Conservation (phyloP, 2,329 filamentous ascomycete genomes). For the Bipolaris gigantea region DNA sequence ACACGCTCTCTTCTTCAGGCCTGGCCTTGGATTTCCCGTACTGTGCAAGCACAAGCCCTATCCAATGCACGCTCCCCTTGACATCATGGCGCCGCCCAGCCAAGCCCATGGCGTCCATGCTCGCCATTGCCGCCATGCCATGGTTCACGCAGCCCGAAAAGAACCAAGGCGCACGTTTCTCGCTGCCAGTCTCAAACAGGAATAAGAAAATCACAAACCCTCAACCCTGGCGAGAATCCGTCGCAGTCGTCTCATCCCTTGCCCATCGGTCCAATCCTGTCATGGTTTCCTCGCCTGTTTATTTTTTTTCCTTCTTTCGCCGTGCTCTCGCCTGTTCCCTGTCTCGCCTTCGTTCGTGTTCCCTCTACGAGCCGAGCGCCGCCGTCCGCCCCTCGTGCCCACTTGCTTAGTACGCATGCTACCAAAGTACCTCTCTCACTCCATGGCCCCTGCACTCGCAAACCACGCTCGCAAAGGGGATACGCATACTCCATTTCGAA, state of each 20-base stretch:
- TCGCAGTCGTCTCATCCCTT: too few relatives aligned
- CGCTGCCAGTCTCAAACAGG: not conserved
- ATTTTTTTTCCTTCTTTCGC: too few relatives aligned
- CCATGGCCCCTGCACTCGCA: not conserved
- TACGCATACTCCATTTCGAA: constrained; percentile 19
- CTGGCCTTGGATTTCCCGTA: not conserved
- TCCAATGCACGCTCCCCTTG: constrained; percentile 1
- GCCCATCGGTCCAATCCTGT: too few relatives aligned
- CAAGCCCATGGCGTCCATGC: not conserved
- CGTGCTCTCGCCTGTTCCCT: not conserved
- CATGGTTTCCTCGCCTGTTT: too few relatives aligned
- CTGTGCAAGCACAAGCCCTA: not conserved
- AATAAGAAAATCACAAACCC: not conserved
- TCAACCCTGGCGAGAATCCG: too few relatives aligned
- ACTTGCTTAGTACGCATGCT: too few relatives aligned
- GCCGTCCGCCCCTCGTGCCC: not conserved
- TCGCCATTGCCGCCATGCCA: not conserved
- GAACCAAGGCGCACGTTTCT: not conserved
- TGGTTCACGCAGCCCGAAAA: not conserved
- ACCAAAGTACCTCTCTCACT: not conserved
- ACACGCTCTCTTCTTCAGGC: not conserved
- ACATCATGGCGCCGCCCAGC: constrained; percentile 16
- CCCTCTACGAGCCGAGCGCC: not conserved
- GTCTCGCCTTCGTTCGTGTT: not conserved
- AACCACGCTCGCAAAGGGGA: constrained; percentile 3